Evolutionary conservation across 768 basidiomycete genomes (phyloP), one percentile per base, ranked within the genome.

Genomic region (Amanita fuliginea): DNA sequence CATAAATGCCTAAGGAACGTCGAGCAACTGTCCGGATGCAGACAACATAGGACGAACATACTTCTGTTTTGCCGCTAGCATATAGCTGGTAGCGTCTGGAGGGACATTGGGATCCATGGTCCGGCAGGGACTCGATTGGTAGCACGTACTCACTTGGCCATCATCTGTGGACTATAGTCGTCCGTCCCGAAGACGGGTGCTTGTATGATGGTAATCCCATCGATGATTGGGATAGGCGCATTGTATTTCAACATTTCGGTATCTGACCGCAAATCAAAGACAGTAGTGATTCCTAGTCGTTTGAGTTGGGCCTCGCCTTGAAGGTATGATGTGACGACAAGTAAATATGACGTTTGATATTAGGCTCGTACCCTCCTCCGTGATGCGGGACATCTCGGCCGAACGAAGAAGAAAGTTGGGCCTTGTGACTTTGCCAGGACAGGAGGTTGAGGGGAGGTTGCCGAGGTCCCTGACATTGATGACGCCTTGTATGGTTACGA

Each of bases 131-230:
- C 19, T 42, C 32, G n/a, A 32, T 8, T 42, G 37, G 51, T 42
- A 55, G 57, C 67, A 72, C 69, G 69, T 66, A 80, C 85, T 67
- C 67, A 88, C 86, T 77, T 83, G 57, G 87, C 83, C 78, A 90
- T 83, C 66, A 73, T 78, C 64, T 88, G 83, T 18, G 86, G 86
- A 60, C 85, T 87, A 62, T 89, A 89, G 60, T 90, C 87, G 60
- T 81, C 81, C 41, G 67, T 78, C 56, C 74, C 67, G 54, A 78
- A 78, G n/a, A 89, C 83, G 0, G 87, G 86, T 11, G 69, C 66
- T 48, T 74, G 80, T 13, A 78, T 41, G 46, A 87, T 62, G 33
- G 77, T 70, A 19, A 88, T 71, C 5, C 79, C 83, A 22, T 79
- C 75, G 51, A 90, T 80, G 11, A 60, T 54, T 41, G 86, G 86